phyloP scores from a whole-genome alignment of 179 eudicot species.

The Gypsophila paniculata region DNA sequence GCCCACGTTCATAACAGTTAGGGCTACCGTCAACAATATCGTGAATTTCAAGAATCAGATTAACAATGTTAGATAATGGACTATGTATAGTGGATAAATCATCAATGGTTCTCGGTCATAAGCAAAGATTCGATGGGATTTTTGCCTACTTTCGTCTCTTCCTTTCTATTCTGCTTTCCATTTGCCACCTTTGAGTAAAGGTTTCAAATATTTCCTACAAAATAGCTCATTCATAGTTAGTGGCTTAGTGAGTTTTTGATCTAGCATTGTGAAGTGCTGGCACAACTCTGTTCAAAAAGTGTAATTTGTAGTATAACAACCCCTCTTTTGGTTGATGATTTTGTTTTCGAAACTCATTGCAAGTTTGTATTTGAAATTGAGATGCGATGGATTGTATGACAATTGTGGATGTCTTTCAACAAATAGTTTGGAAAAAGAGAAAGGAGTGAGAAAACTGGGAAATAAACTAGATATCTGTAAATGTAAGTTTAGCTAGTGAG shows the following conservation, averaged over 20 bases:
- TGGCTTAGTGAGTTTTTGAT: neutral
- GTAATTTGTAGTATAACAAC: neutral
- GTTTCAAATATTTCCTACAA: too few relatives aligned
- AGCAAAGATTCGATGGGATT: neutral
- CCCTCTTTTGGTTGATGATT: neutral
- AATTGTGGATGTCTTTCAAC: neutral
- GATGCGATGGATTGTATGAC: neutral
- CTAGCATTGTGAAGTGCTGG: neutral
- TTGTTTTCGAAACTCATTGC: neutral
- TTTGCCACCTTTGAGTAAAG: neutral
- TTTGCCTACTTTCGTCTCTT: neutral
- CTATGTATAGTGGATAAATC: neutral
- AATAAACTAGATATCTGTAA: neutral
- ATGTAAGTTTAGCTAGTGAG: neutral
- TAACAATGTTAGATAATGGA: neutral
- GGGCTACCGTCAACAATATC: neutral
- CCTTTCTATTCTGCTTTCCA: neutral
- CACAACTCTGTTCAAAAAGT: neutral
- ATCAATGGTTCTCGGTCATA: neutral
- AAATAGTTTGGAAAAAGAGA: neutral
- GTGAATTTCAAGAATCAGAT: neutral
- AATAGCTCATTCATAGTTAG: too few relatives aligned
- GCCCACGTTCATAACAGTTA: neutral
- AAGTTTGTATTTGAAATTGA: neutral
- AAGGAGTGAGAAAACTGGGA: neutral